phyloP scores from a whole-genome alignment of 192 early-diverging fungal species.

The Coemansia sp. region DNA sequence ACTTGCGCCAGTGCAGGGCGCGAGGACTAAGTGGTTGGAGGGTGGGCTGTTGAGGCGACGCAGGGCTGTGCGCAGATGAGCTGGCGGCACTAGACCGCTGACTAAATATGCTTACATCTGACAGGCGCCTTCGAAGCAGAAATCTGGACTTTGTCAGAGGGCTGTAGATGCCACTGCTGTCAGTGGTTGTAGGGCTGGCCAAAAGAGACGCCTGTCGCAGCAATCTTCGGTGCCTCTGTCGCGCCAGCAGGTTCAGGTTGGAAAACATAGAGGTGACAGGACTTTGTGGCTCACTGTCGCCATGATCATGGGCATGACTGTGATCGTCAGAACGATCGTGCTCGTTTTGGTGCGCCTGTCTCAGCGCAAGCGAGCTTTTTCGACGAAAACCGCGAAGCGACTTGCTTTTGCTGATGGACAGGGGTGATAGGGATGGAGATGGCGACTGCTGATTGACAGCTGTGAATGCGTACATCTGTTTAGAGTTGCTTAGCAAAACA shows the following conservation, averaged over 20 bases:
- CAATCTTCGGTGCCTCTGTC: neutral
- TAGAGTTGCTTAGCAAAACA: too few relatives aligned
- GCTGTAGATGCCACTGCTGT: neutral
- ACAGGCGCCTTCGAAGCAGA: neutral
- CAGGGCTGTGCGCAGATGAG: neutral
- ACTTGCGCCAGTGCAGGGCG: conserved; percentile 1
- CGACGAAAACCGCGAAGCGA: neutral
- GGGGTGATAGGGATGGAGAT: neutral
- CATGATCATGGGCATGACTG: too few relatives aligned
- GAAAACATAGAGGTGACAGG: neutral
- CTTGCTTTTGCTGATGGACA: neutral
- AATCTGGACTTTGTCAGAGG: neutral
- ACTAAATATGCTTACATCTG: conserved; percentile 2
- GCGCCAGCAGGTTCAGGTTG: neutral
- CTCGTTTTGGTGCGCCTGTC: neutral
- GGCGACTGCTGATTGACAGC: too few relatives aligned
- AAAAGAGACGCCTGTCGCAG: neutral
- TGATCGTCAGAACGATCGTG: neutral
- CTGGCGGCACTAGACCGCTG: neutral
- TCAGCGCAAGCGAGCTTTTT: neutral
- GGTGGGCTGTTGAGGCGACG: neutral
- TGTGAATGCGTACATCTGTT: too few relatives aligned
- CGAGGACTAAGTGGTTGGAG: conserved; percentile 1
- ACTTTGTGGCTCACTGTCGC: neutral
- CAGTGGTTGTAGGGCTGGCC: too few relatives aligned